A percentile compares a stretch with the other conserved stretches of the same genome.
Evolutionary conservation across 805 yeast species (phyloP).

Genomic region (Diddensiella santjacobensis): DNA sequence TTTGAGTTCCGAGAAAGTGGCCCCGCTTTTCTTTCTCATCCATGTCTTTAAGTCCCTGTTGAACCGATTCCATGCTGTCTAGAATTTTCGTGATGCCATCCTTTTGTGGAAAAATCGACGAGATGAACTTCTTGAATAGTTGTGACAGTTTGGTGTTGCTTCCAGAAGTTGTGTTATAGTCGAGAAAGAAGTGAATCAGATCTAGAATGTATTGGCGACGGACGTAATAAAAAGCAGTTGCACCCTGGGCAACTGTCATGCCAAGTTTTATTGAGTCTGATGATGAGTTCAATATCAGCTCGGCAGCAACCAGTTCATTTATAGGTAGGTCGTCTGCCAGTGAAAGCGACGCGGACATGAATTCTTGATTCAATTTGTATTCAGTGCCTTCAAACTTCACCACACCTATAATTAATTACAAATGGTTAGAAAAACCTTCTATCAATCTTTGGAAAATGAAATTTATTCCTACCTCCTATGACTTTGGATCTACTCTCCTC

Average conservation of each 20-base stretch:
- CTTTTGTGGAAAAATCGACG: constrained; percentile 2
- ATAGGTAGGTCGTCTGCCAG: constrained; percentile 64
- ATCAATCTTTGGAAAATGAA: not conserved
- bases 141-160: constrained; percentile 6
- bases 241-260: constrained; percentile 38
- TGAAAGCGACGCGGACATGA: constrained; percentile 54
- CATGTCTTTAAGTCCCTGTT: constrained; percentile 52
- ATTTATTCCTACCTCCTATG: constrained; percentile 26
- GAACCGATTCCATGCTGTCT: constrained; percentile 54
- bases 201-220: constrained; percentile 74
- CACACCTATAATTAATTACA: constrained; percentile 31
- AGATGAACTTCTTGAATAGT: constrained; percentile 7
- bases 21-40: constrained; percentile 47
- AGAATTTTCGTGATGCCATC: constrained; percentile 44
- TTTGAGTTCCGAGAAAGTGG: constrained; percentile 46
- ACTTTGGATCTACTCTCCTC: constrained; percentile 34
- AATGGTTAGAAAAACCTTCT: too few relatives aligned
- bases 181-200: constrained; percentile 15
- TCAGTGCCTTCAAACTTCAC: constrained; percentile 50
- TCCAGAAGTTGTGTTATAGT: constrained; percentile 4
- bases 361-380: constrained; percentile 61
- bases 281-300: constrained; percentile 52
- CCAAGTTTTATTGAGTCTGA: constrained; percentile 35
- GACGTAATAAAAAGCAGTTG: constrained; percentile 61
- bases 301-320: constrained; percentile 75